Evolutionary conservation across 768 basidiomycete species (phyloP).

Genomic region (Tricholoma bakamatsutake): DNA sequence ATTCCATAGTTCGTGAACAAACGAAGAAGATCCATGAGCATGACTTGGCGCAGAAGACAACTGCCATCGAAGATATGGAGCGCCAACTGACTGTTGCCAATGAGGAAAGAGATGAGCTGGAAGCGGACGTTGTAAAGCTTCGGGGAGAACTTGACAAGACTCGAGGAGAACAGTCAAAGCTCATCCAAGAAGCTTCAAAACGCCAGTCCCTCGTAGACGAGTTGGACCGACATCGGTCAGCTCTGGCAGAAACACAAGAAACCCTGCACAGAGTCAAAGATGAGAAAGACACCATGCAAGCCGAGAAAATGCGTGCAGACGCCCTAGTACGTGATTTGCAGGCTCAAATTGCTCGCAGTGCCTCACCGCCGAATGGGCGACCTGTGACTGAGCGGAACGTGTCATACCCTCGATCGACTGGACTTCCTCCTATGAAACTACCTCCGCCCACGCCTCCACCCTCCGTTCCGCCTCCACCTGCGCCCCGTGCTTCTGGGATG

Average conservation of each 20-base stretch:
- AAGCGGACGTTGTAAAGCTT: slow-evolving; percentile 42
- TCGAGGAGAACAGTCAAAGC: slow-evolving; percentile 51
- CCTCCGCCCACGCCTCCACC: slow-evolving; percentile 90
- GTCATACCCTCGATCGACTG: slow-evolving; percentile 52
- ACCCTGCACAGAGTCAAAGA: slow-evolving; percentile 74
- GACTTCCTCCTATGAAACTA: slow-evolving; percentile 64
- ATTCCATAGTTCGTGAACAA: slow-evolving; percentile 41
- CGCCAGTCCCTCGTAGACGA: slow-evolving; percentile 70
- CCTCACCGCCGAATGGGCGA: slow-evolving; percentile 50
- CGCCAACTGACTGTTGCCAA: slow-evolving; percentile 41
- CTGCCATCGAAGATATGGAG: slow-evolving; percentile 41
- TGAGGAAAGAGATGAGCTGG: slow-evolving; percentile 39
- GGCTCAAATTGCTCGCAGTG: slow-evolving; percentile 58
- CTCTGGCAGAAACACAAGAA: slow-evolving; percentile 72
- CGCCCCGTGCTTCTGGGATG: slow-evolving; percentile 42
- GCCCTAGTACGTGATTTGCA: slow-evolving; percentile 72
- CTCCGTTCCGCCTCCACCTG: slow-evolving; percentile 78
- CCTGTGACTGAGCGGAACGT: slow-evolving; percentile 45
- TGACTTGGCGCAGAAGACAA: slow-evolving; percentile 45
- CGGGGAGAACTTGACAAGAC: slow-evolving; percentile 56
- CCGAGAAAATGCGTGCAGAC: slow-evolving; percentile 68
- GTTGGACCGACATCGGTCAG: slow-evolving; percentile 70
- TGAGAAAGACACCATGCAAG: slow-evolving; percentile 72
- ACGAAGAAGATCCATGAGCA: slow-evolving; percentile 37
- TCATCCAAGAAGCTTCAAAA: slow-evolving; percentile 68